These are phyloP conservation scores for Boletus fagicola DNA, from an alignment of 768 basidiomycete species.

Conservation along the genomic window DNA sequence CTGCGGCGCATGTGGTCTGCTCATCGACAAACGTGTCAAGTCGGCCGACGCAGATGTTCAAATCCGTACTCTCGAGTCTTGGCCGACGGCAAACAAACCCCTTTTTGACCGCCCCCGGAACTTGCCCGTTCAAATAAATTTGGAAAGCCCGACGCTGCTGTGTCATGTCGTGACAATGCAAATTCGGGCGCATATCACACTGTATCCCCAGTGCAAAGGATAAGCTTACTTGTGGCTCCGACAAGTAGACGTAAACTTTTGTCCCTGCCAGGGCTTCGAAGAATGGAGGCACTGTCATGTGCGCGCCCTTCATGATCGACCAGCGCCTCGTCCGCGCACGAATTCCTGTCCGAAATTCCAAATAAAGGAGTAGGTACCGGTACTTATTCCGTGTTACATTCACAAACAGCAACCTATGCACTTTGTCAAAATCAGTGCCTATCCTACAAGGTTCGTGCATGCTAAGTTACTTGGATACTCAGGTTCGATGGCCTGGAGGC, in stretches of 20 bases:
- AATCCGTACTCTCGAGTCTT: background rate
- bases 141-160: background rate
- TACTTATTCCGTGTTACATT: background rate
- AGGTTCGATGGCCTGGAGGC: background rate
- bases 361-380: background rate
- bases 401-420: background rate
- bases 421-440: background rate
- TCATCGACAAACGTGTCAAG: slow-evolving; percentile 19
- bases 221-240: background rate
- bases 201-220: background rate
- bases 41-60: slow-evolving; percentile 13
- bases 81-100: background rate
- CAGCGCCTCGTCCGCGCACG: background rate
- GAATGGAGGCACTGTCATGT: slow-evolving; percentile 21
- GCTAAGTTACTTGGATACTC: background rate
- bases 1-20: slow-evolving; percentile 2
- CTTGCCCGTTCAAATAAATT: background rate
- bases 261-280: slow-evolving; percentile 1
- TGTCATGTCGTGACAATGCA: background rate
- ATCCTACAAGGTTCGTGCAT: background rate
- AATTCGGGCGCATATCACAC: background rate
- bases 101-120: slow-evolving; percentile 9
- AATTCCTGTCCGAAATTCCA: background rate
- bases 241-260: background rate
- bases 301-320: slow-evolving; percentile 26